Evolutionary conservation across 805 yeast genomes (phyloP), one percentile per base, ranked within the genome.

Genomic region (Kazachstania bromeliacearum): DNA sequence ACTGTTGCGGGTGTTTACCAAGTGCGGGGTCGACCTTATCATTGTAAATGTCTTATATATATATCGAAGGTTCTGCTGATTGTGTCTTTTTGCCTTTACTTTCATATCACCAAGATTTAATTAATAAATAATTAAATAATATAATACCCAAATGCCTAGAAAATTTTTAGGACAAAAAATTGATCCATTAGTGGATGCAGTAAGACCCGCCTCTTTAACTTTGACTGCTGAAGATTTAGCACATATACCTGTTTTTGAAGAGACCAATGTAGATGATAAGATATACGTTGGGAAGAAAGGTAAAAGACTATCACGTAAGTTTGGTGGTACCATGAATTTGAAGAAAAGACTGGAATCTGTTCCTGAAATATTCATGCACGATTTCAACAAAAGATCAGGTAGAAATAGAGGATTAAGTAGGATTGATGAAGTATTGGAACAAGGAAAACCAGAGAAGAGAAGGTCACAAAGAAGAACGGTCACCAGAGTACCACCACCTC

Each of bases 141-240:
- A 22, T 8, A 22, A 22, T 22, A 22, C 8, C 25, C 10, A 26
- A 30, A 56, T 55, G 60, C 54, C 53, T 30, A 47, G 55, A 35
- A 49, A 51, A 28, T 57, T 51, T 39, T 41, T 51, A 38, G 61
- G 62, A 3, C 47, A 59, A 32, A 46, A 40, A 31, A 47, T 59
- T 8, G 42, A 47, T 14, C 42, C 42, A 15, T 43, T 38, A n/a
- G 38, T 37, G 3, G 64, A 58, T 40, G 50, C 46, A 17, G 31
- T 48, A 17, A 50, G 62, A 26, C 59, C 61, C 2, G 45, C 61
- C 2, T 58, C 64, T 2, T 32, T 56, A 37, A 46, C 48, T 1
- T 28, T 59, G 26, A 51, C 62, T 1, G 43, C 40, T 2, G 51
- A 48, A 12, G 64, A 59, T 35, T 34, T 59, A 26, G 14, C 31